Conservation (phyloP, 768 basidiomycete species). For the Hericium coralloides region DNA sequence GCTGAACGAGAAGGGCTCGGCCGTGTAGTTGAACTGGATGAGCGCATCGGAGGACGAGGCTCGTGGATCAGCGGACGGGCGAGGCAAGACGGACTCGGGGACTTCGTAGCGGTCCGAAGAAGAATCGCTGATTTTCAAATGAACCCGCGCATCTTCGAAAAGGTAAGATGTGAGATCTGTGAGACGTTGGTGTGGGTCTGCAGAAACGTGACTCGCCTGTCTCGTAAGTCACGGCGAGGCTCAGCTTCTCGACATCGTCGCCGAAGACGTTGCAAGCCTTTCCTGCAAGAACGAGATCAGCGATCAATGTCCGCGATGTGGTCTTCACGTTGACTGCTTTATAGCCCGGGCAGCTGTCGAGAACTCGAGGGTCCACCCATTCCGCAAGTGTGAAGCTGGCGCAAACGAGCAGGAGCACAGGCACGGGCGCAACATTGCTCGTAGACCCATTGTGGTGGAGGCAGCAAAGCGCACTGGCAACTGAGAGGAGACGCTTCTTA, state of each 20-base stretch:
- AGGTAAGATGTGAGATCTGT: slow-evolving; percentile 1
- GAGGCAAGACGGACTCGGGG: slow-evolving; percentile 51
- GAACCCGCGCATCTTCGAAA: slow-evolving; percentile 42
- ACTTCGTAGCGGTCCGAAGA: slow-evolving; percentile 48
- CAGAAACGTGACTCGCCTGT: slow-evolving; percentile 29
- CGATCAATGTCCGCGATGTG: slow-evolving; percentile 32
- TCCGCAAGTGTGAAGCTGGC: slow-evolving; percentile 12
- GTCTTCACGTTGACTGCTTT: slow-evolving; percentile 36
- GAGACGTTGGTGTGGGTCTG: background rate
- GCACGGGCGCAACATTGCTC: no score
- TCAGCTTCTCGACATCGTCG: slow-evolving; percentile 37
- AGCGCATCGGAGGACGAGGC: slow-evolving; percentile 25
- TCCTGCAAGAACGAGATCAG: slow-evolving; percentile 44
- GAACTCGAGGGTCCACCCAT: slow-evolving; percentile 18
- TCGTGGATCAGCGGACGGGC: slow-evolving; percentile 29
- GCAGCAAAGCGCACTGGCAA: no score
- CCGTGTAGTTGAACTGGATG: slow-evolving; percentile 53
- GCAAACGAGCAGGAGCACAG: background rate
- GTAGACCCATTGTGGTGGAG: no score
- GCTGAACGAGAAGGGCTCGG: slow-evolving; percentile 53
- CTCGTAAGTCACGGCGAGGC: slow-evolving; percentile 48
- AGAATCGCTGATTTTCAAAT: slow-evolving; percentile 54
- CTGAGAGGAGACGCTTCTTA: no score
- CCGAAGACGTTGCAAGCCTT: slow-evolving; percentile 54
- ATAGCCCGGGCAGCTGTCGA: slow-evolving; percentile 59